Evolutionary conservation across 2,329 filamentous ascomycete genomes (phyloP).

Genomic region (Cercospora sp.): DNA sequence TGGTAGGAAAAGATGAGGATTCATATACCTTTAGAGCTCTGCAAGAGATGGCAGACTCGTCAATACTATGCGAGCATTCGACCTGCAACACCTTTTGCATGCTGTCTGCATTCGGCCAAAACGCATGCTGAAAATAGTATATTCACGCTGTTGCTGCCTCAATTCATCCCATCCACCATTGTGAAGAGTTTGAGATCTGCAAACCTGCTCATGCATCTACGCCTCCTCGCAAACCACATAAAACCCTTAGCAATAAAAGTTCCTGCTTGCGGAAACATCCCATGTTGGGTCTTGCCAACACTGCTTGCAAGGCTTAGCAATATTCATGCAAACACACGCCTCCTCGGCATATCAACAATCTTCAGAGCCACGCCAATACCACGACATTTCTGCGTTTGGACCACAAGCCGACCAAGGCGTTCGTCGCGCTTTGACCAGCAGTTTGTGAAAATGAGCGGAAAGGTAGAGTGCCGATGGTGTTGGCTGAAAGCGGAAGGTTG

Average conservation of each 20-base stretch:
- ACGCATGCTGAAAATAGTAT: not conserved
- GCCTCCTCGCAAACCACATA: not conserved
- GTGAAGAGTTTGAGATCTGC: not conserved
- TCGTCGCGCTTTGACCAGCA: slow-evolving; percentile 1
- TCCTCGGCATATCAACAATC: not conserved
- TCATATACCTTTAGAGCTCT: not conserved
- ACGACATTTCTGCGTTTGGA: not conserved
- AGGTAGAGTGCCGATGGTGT: not conserved
- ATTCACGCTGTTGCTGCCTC: not conserved
- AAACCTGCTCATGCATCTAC: not conserved
- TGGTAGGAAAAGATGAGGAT: not conserved
- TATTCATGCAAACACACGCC: not conserved
- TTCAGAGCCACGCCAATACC: not conserved
- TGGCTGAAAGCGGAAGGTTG: not conserved
- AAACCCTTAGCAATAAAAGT: no score
- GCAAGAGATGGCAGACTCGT: not conserved
- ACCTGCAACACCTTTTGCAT: no score
- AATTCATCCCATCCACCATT: not conserved
- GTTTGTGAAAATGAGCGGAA: not conserved
- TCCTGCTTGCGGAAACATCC: not conserved
- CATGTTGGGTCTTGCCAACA: fast-evolving
- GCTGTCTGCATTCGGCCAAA: no score
- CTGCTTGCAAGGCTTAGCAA: not conserved
- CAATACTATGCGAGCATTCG: not conserved
- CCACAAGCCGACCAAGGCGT: not conserved